phyloP scores from a whole-genome alignment of 768 basidiomycete species.

The Hericium coralloides region DNA sequence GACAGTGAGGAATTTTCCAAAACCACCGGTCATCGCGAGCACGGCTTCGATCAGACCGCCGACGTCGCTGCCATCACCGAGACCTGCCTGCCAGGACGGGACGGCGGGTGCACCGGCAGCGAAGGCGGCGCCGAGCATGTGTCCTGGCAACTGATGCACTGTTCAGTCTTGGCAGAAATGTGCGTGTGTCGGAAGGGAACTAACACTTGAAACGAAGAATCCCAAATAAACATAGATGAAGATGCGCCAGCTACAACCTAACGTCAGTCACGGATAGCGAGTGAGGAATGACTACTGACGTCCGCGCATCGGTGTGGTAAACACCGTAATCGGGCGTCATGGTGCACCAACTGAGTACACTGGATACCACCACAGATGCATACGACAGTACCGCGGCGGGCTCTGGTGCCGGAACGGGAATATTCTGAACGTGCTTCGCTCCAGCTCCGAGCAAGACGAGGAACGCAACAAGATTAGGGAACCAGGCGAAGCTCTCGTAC shows the following conservation, averaged over 20 bases:
- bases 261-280: not conserved
- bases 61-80: conserved; percentile 28
- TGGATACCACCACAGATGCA: conserved; percentile 34
- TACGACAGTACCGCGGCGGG: conserved; percentile 31
- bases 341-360: conserved; percentile 33
- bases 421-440: conserved; percentile 24
- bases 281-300: conserved; percentile 11
- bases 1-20: conserved; percentile 39
- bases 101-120: conserved; percentile 31
- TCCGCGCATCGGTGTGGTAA: conserved; percentile 30
- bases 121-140: conserved; percentile 38
- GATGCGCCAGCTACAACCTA: conserved; percentile 24
- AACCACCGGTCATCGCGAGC: conserved; percentile 30
- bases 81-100: conserved; percentile 31
- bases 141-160: conserved; percentile 26
- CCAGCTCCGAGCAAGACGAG: conserved; percentile 30
- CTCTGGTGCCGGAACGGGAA: conserved; percentile 22
- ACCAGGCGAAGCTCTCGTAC: conserved; percentile 33
- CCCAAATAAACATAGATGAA: conserved; percentile 40
- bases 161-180: no score
- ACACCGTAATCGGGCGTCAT: conserved; percentile 42
- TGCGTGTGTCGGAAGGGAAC: conserved; percentile 8
- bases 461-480: conserved; percentile 30
- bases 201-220: conserved; percentile 31
- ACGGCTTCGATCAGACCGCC: conserved; percentile 37